Percentiles rank a stretch among this genome's conserved stretches.
Conservation (phyloP, 805 yeast species). For the Candida montana region DNA sequence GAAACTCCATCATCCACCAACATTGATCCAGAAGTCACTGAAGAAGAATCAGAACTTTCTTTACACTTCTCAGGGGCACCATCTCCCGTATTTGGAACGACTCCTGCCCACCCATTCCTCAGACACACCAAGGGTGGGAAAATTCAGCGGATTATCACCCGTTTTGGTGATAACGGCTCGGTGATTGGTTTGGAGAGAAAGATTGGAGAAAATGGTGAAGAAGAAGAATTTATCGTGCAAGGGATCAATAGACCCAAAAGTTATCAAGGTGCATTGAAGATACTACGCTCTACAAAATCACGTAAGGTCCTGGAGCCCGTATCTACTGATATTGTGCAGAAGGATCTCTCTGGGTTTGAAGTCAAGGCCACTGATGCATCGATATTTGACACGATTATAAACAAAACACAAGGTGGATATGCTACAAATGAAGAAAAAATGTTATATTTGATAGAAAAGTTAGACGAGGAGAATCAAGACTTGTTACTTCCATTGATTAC, state of each 20-base stretch:
- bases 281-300: neutral
- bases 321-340: too few relatives aligned
- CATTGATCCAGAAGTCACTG: too few relatives aligned
- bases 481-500: neutral
- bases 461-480: neutral
- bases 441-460: slow-evolving; percentile 1
- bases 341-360: neutral
- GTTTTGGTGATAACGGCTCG: too few relatives aligned
- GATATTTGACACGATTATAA: neutral
- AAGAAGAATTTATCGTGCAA: too few relatives aligned
- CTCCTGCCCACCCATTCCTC: slow-evolving; percentile 4
- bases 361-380: neutral
- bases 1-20: neutral
- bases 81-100: neutral
- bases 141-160: neutral
- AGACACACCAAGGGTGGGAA: neutral
- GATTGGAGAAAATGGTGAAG: too few relatives aligned
- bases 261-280: neutral
- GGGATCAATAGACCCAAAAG: neutral
- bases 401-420: neutral
- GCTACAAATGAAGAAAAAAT: slow-evolving; percentile 9
- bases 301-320: neutral
- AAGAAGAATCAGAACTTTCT: neutral
- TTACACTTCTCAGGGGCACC: neutral
- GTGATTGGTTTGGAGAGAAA: too few relatives aligned